Conservation (phyloP, 371 early-diverging fungal species). For the Syncephalastrum monosporum region DNA sequence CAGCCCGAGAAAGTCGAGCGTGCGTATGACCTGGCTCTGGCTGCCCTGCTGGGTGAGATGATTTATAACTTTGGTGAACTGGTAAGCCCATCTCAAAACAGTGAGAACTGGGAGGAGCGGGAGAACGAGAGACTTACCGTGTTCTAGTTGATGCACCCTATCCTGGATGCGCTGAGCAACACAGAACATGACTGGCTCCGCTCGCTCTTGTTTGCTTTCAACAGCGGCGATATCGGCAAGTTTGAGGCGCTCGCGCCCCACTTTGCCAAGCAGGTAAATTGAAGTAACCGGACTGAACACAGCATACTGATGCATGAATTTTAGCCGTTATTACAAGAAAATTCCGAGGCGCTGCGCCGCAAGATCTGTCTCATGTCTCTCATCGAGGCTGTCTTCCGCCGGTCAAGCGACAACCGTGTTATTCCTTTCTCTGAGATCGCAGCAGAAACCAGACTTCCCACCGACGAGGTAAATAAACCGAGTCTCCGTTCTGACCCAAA, state of each 20-base stretch:
- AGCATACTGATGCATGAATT: slow-evolving; percentile 7
- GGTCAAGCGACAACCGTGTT: slow-evolving; percentile 76
- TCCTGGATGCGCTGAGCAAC: slow-evolving; percentile 78
- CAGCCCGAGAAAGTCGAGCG: slow-evolving; percentile 75
- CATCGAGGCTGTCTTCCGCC: slow-evolving; percentile 91
- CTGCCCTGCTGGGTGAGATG: slow-evolving; percentile 91
- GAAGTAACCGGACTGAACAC: neutral
- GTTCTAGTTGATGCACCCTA: slow-evolving; percentile 88
- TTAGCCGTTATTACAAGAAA: slow-evolving; percentile 76
- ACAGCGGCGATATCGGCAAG: slow-evolving; percentile 90
- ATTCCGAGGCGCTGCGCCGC: slow-evolving; percentile 76
- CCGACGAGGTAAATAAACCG: slow-evolving; percentile 55
- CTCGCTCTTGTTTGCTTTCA: slow-evolving; percentile 87
- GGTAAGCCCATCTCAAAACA: slow-evolving; percentile 45
- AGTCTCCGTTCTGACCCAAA: too few relatives aligned
- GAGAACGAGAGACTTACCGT: neutral
- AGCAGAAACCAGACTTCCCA: slow-evolving; percentile 80
- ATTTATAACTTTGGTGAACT: slow-evolving; percentile 99
- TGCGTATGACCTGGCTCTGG: slow-evolving; percentile 88
- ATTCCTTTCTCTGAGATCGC: slow-evolving; percentile 87
- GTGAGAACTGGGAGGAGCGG: neutral
- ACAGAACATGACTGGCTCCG: slow-evolving; percentile 88
- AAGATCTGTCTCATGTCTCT: slow-evolving; percentile 97
- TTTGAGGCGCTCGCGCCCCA: slow-evolving; percentile 80
- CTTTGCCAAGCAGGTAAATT: slow-evolving; percentile 70